Evolutionary conservation across 768 basidiomycete species (phyloP), one percentile per base, ranked within the genome.

Genomic region (Tulasnella sp.): DNA sequence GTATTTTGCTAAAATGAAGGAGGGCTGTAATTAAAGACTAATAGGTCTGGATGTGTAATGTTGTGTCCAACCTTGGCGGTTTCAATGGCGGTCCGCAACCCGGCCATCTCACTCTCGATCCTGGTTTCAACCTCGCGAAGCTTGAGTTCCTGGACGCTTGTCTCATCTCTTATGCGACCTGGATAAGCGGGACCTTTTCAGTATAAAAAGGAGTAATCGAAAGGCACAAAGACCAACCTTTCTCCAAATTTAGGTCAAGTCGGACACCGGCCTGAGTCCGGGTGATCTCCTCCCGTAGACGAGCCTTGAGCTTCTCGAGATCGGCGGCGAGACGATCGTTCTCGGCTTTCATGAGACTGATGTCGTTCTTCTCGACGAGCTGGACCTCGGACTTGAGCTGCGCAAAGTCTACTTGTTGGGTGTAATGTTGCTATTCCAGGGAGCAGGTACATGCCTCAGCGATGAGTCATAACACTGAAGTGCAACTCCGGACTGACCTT

Each of bases 41-140:
- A 11, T 9, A 26, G n/a, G 2, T 26, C 8, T 11, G 52, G 9
- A 34, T 36, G 29, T 34, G 62, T 37, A 9, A 22, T 67, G n/a
- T 22, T 17, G n/a, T 39, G 69, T 73, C 83, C 39, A 71, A 88
- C 91, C 86, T 94, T 94, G 69, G 91, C 91, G 0, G 90, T 87
- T 78, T 94, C 92, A 39, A 94, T 93, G 7, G 88, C 83, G 1
- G 92, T 95, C 71, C 91, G 83, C 69, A 97, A 79, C 2, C 87
- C 88, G 9, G 94, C 93, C 78, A 96, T 96, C 81, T 98, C 95
- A 78, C 92, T 92, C 80, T 99, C 96, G 76, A 98, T 98, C 78
- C 92, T 83, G 3, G 96, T 98, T 77, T 98, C 96, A 19, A 98
- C 95, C 79, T 99, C 96, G 79, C 94, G 94, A 78, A 98, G 92